Evolutionary conservation across 345 rosid genomes (phyloP), one percentile per base, ranked within the genome.

Genomic region (Citrus cavaleriei): DNA sequence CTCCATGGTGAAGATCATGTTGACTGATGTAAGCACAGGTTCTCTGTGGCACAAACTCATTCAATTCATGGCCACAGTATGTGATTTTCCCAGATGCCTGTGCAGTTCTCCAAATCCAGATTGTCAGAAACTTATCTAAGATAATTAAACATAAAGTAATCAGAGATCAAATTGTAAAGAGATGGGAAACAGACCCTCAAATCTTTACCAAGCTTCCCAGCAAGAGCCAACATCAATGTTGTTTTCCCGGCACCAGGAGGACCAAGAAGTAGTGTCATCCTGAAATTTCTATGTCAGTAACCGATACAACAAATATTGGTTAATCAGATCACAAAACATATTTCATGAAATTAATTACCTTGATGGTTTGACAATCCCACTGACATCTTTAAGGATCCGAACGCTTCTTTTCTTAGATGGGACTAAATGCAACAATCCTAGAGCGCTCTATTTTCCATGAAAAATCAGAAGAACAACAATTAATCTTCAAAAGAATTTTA

Each of bases 241-340:
- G 91, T 90, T 81, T 91, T 91, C 24, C 95, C 95, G 72, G 90
- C 88, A 63, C 91, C 87, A 54, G 93, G 95, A 69, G 92, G 92
- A 75, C 95, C 95, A 10, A 92, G 81, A 70, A 92, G 88, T 79
- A 92, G 81, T 38, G 93, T 84, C 84, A 90, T 77, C 75, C 93
- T 90, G 78, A 70, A 70, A 35, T 69, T 63, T 71, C 60, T 67
- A 64, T 42, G 32, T 37, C 30, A 59, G 57, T 27, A 46, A 34
- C 65, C 65, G 19, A 69, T 32, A 21, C 61, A 4, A 54, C 22
- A 5, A 54, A 54, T 54, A 54, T 54, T 54, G 19, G 21, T 54
- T 4, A 16, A 54, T 54, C 22, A 16, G 22, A 54, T 54, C 7
- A 18, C 58, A 18, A 54, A 51, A 54, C 0, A 54, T 5, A 42